These are phyloP conservation scores for Pseudocercospora vitis DNA, from an alignment of 2,329 filamentous ascomycete genomes.

Conservation along the genomic window DNA sequence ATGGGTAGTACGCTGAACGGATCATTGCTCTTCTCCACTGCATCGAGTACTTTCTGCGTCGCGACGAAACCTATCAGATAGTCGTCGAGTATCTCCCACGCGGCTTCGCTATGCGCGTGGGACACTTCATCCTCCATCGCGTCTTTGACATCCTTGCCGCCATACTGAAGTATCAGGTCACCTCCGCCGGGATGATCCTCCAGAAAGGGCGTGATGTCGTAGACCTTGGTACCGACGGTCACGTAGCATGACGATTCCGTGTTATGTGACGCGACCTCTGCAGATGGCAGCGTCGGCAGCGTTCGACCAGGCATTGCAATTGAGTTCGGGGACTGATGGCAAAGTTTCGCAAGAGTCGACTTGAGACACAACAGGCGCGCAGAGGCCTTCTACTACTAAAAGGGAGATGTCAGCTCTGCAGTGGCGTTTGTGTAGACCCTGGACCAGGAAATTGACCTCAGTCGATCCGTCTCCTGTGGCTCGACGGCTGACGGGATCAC, in stretches of 20 bases:
- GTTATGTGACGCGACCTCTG: conserved; percentile 80
- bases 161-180: conserved; percentile 86
- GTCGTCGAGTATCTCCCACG: conserved; percentile 94
- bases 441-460: conserved; percentile 3
- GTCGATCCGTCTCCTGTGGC: conserved; percentile 1
- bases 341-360: conserved; percentile 1
- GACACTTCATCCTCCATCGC: conserved; percentile 82
- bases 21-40: conserved; percentile 49
- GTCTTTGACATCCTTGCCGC: conserved; percentile 76
- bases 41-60: conserved; percentile 57
- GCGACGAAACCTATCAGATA: conserved; percentile 78
- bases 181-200: conserved; percentile 87
- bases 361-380: conserved; percentile 4
- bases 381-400: conserved; percentile 3
- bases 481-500: conserved; percentile 1
- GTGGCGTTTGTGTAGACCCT: conserved; percentile 1
- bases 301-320: conserved; percentile 71
- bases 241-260: conserved; percentile 86
- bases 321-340: conserved; percentile 7
- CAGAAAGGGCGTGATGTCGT: conserved; percentile 90
- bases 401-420: conserved; percentile 2
- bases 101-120: conserved; percentile 83
- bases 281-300: conserved; percentile 77
- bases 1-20: conserved; percentile 55
- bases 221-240: conserved; percentile 84